These are phyloP conservation scores for Epichloe amarillans DNA, from an alignment of 2,329 filamentous ascomycete genomes.

Conservation along the genomic window DNA sequence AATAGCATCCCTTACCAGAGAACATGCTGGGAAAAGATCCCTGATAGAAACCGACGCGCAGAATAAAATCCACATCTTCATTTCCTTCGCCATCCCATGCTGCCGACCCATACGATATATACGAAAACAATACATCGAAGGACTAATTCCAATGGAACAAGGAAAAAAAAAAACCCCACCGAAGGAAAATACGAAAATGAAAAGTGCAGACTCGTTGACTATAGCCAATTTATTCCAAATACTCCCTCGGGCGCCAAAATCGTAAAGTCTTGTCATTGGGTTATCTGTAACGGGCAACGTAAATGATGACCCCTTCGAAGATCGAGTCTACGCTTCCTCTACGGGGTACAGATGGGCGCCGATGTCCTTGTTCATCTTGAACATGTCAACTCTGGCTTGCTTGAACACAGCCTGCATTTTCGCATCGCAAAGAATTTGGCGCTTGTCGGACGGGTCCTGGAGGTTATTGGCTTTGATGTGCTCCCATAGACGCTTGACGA, in stretches of 20 bases:
- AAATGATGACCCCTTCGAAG: not conserved
- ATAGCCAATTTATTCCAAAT: not conserved
- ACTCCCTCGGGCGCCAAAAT: constrained; percentile 8
- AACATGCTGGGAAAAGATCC: not conserved
- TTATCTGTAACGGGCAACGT: not conserved
- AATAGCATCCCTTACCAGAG: not conserved
- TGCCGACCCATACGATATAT: constrained; percentile 1
- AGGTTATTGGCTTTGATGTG: constrained; percentile 83
- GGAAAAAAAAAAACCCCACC: not conserved
- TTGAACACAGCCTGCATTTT: constrained; percentile 88
- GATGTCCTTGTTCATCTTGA: constrained; percentile 96
- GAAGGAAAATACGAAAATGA: not conserved
- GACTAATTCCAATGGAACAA: not conserved
- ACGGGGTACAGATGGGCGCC: constrained; percentile 79
- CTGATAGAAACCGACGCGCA: not conserved
- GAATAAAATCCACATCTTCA: not conserved
- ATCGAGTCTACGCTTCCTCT: constrained; percentile 45
- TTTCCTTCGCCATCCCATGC: constrained; percentile 7
- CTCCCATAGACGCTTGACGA: constrained; percentile 91
- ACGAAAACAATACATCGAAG: not conserved
- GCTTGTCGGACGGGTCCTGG: constrained; percentile 82
- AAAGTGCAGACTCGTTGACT: not conserved
- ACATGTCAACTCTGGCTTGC: constrained; percentile 87
- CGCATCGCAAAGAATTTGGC: constrained; percentile 87
- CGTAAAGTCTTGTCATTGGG: not conserved